These are phyloP conservation scores for Xylaria cubensis DNA, from an alignment of 495 filamentous ascomycete genomes.

Conservation along the genomic window DNA sequence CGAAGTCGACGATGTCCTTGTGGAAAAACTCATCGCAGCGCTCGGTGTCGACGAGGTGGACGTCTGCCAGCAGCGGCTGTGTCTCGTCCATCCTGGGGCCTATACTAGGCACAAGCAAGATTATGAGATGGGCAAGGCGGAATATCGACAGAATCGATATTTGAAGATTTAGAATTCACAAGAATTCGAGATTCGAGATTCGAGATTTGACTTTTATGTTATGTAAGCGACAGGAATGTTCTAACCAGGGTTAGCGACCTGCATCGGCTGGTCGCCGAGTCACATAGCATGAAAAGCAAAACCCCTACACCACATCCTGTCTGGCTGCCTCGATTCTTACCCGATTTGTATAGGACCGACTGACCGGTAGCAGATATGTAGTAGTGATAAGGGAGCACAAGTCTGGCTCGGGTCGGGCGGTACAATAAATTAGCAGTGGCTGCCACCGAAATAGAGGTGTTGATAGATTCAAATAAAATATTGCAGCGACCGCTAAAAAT, in stretches of 20 bases:
- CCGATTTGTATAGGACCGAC: too few species aligned
- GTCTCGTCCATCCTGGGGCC: constrained; percentile 43
- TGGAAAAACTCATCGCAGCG: constrained; percentile 14
- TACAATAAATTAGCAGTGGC: too few species aligned
- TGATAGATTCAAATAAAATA: too few species aligned
- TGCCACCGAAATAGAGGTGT: too few species aligned
- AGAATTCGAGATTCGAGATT: neutral
- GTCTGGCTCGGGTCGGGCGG: too few species aligned
- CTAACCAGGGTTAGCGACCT: neutral
- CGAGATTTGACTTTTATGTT: neutral
- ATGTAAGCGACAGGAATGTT: neutral
- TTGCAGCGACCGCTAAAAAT: too few species aligned
- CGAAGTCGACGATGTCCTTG: constrained; percentile 51
- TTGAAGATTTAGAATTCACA: neutral
- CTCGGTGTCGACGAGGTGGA: constrained; percentile 33
- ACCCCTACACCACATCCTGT: too few species aligned
- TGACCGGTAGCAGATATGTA: too few species aligned
- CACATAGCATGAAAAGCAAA: too few species aligned
- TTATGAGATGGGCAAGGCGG: neutral
- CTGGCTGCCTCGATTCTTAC: too few species aligned
- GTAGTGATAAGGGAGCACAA: too few species aligned
- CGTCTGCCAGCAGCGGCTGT: constrained; percentile 40
- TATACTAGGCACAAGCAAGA: constrained; percentile 1
- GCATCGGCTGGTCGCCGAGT: constrained; percentile 1
- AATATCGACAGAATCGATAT: neutral